These are phyloP conservation scores for Fomitopsis schrenkii DNA, from an alignment of 1,284 basidiomycete genomes.

Conservation along the genomic window DNA sequence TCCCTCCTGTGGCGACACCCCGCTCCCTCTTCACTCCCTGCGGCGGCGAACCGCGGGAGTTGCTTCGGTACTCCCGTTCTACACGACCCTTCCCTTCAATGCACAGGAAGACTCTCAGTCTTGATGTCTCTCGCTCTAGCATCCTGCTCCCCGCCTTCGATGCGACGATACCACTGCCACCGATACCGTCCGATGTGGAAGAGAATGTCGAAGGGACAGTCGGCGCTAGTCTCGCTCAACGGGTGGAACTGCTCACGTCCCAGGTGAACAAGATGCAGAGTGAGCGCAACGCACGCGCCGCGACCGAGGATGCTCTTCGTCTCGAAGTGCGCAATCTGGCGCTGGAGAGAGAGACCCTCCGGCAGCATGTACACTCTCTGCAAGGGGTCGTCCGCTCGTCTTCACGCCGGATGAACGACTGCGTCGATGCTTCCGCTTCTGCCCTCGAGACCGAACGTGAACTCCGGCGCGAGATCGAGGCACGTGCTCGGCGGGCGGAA, in stretches of 20 bases:
- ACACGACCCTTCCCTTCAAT: neutral
- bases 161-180: neutral
- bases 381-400: neutral
- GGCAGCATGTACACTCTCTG: constrained; percentile 3
- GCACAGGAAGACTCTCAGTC: neutral
- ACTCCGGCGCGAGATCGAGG: constrained; percentile 6
- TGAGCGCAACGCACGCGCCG: neutral
- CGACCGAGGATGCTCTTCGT: constrained; percentile 1
- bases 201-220: neutral
- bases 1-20: neutral
- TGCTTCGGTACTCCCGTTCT: neutral
- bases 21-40: neutral
- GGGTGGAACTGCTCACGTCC: constrained; percentile 1
- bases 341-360: constrained; percentile 8
- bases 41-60: neutral
- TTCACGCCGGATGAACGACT: constrained; percentile 5
- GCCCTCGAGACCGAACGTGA: constrained; percentile 8
- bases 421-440: constrained; percentile 5
- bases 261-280: constrained; percentile 3
- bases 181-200: neutral
- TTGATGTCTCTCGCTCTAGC: neutral
- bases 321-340: constrained; percentile 2
- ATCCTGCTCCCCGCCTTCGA: neutral
- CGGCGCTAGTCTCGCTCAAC: constrained; percentile 1
- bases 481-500: constrained; percentile 1